Percentiles rank a stretch among this genome's conserved stretches.
These are phyloP conservation scores for Coemansia sp. DNA, from an alignment of 192 early-diverging fungal genomes.

Conservation along the genomic window DNA sequence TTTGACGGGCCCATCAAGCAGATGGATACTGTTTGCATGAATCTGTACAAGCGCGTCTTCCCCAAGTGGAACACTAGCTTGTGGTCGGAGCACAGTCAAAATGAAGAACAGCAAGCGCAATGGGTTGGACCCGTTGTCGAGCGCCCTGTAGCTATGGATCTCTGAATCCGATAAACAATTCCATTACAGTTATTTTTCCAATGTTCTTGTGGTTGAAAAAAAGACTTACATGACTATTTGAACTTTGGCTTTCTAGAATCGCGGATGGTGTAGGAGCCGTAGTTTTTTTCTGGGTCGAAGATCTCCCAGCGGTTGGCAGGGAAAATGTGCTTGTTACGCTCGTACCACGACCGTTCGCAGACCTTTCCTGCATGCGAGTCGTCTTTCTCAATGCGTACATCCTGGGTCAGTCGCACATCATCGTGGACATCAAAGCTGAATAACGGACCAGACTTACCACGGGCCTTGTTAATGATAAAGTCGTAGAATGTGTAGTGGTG, in stretches of 20 bases:
- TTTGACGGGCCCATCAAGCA: slow-evolving; percentile 88
- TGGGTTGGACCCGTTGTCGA: slow-evolving; percentile 24
- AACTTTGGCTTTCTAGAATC: slow-evolving; percentile 14
- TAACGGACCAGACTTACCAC: slow-evolving; percentile 94
- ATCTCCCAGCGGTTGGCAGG: slow-evolving; percentile 91
- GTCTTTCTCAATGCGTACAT: slow-evolving; percentile 83
- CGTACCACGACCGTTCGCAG: slow-evolving; percentile 85
- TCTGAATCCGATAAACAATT: slow-evolving; percentile 2
- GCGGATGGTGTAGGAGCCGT: slow-evolving; percentile 51
- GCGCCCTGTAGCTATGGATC: slow-evolving; percentile 28
- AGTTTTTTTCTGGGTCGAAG: slow-evolving; percentile 80
- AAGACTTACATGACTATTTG: background rate
- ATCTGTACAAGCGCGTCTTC: slow-evolving; percentile 93
- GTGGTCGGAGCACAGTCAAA: slow-evolving; percentile 46
- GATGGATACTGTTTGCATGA: slow-evolving; percentile 95
- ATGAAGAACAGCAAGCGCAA: slow-evolving; percentile 15
- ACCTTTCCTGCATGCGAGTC: slow-evolving; percentile 97
- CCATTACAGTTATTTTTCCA: background rate
- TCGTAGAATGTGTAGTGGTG: slow-evolving; percentile 92
- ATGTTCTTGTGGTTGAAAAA: background rate
- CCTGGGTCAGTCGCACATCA: slow-evolving; percentile 80
- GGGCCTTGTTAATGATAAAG: slow-evolving; percentile 90
- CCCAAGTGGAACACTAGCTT: slow-evolving; percentile 88
- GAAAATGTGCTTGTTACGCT: slow-evolving; percentile 94
- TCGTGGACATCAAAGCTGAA: slow-evolving; percentile 95